Conservation (phyloP, 208 protist species). For the Crithidia brevicula region DNA sequence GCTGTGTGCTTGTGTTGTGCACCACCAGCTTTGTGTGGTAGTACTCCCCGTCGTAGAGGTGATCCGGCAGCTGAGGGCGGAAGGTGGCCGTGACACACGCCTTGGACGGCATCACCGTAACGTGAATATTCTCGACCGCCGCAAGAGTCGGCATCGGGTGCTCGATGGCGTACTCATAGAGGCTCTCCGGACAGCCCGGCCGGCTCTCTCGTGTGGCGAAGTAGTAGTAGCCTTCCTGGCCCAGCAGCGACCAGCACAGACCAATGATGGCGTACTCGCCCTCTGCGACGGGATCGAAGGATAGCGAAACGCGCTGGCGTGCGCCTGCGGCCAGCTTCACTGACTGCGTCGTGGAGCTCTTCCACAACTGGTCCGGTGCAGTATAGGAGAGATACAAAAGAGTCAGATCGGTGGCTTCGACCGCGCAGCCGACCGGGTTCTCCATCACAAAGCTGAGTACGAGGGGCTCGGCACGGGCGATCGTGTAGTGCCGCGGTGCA, state of each 20-base stretch:
- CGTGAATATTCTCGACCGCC: constrained; percentile 65
- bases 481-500: constrained; percentile 33
- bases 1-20: constrained; percentile 62
- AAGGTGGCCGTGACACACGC: constrained; percentile 62
- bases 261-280: constrained; percentile 79
- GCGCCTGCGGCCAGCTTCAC: constrained; percentile 45
- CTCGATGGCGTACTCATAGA: constrained; percentile 79
- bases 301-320: constrained; percentile 42
- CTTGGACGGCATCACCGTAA: constrained; percentile 65
- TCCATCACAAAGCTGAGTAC: constrained; percentile 60
- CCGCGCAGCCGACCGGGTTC: constrained; percentile 60
- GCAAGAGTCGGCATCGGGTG: constrained; percentile 63
- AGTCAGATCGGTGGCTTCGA: constrained; percentile 55
- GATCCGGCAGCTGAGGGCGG: constrained; percentile 59
- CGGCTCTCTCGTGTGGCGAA: constrained; percentile 65
- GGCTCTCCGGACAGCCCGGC: constrained; percentile 42
- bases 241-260: constrained; percentile 66
- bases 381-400: constrained; percentile 63
- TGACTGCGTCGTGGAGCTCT: constrained; percentile 62
- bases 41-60: constrained; percentile 81
- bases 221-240: constrained; percentile 83
- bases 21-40: constrained; percentile 66
- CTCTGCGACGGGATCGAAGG: constrained; percentile 63
- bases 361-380: constrained; percentile 70
- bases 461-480: constrained; percentile 68